Percentiles rank a stretch among this genome's conserved stretches.
These are phyloP conservation scores for Thalia dealbata DNA, from an alignment of 176 grass and related monocot species.

Conservation along the genomic window DNA sequence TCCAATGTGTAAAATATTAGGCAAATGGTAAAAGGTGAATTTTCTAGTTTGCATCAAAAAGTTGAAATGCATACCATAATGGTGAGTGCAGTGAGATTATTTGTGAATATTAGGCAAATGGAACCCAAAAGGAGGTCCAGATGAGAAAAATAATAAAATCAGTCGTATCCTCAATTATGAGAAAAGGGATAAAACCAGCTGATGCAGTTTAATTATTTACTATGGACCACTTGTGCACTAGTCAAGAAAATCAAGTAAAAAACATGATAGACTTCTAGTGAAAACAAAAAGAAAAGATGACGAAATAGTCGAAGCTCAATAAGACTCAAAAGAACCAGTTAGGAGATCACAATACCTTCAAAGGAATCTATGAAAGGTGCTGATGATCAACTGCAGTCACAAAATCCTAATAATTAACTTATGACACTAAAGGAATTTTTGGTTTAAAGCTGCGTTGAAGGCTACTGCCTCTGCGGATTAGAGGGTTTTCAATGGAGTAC, in stretches of 20 bases:
- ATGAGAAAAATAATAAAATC: no score
- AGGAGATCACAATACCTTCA: background rate
- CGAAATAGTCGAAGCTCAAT: background rate
- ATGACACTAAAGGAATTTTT: conserved; percentile 27
- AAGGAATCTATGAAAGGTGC: background rate
- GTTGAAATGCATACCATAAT: no score
- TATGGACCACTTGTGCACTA: background rate
- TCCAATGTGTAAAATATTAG: no score
- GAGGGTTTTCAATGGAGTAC: conserved; percentile 73
- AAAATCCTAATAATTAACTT: conserved; percentile 5
- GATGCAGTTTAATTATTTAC: no score
- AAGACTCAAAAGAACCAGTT: background rate
- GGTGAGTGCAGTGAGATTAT: background rate
- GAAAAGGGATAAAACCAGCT: no score
- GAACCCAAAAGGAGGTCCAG: no score
- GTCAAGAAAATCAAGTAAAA: background rate
- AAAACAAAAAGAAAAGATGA: background rate
- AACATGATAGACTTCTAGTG: background rate
- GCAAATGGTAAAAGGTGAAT: no score
- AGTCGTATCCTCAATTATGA: no score
- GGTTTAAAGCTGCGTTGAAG: conserved; percentile 32
- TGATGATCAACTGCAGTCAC: background rate
- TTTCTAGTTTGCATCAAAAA: no score
- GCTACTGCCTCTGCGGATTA: conserved; percentile 43
- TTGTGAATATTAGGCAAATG: no score